Conservation (phyloP, 768 basidiomycete genomes). For the Podaxis rugospora region DNA sequence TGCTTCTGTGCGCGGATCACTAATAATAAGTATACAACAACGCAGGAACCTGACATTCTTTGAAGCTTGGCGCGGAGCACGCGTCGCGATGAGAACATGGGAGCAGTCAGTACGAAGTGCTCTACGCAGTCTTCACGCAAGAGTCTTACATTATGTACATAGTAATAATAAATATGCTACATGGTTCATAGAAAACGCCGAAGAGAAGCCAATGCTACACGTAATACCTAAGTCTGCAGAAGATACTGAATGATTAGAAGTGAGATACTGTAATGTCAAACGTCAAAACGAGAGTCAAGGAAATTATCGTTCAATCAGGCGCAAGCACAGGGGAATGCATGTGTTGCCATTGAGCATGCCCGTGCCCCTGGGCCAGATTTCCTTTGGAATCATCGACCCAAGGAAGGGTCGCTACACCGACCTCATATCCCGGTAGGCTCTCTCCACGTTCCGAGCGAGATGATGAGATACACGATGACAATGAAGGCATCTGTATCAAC, state of each 20-base stretch:
- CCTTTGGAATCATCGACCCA: slow-evolving; percentile 18
- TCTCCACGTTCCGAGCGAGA: slow-evolving; percentile 1
- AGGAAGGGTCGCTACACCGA: slow-evolving; percentile 37
- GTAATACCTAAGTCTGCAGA: neutral
- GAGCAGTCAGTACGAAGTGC: too few relatives aligned
- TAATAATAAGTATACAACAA: too few relatives aligned
- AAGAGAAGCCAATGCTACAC: neutral
- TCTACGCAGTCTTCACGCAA: too few relatives aligned
- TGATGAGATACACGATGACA: neutral
- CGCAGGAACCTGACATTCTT: too few relatives aligned
- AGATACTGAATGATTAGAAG: too few relatives aligned
- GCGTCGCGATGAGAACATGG: too few relatives aligned
- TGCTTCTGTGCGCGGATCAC: too few relatives aligned
- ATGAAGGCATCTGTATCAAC: slow-evolving; percentile 44
- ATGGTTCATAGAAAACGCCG: neutral
- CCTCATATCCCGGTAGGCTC: slow-evolving; percentile 32
- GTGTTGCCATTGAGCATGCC: neutral
- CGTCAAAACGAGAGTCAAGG: neutral
- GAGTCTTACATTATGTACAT: too few relatives aligned
- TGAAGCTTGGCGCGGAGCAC: too few relatives aligned
- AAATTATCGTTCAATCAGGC: neutral
- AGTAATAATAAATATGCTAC: neutral
- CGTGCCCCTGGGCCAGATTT: neutral
- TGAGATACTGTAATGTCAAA: too few relatives aligned
- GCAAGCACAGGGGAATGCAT: neutral